phyloP scores from a whole-genome alignment of 192 early-diverging fungal genomes.

The Umbelopsis ramanniana region DNA sequence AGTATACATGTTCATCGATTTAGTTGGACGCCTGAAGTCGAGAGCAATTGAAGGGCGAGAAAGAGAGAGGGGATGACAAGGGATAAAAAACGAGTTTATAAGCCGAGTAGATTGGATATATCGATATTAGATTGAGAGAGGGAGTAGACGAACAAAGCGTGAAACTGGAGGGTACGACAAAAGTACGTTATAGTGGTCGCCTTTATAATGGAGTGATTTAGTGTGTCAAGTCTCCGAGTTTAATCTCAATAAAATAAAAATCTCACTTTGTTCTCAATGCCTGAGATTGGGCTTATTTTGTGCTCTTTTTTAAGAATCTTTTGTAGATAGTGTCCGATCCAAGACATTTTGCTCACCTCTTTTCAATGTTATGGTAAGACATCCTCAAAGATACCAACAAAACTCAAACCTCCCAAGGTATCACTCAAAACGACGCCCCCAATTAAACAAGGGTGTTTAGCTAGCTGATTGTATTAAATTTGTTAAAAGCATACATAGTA shows the following conservation, averaged over 20 bases:
- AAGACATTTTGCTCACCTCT: neutral
- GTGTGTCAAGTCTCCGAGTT: constrained; percentile 13
- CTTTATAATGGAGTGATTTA: constrained; percentile 14
- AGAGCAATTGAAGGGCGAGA: neutral
- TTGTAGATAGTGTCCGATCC: no score
- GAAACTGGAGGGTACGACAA: neutral
- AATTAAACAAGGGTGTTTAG: no score
- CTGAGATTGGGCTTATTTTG: no score
- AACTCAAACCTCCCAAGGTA: no score
- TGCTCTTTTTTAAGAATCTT: no score
- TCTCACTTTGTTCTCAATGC: neutral
- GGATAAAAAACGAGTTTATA: neutral
- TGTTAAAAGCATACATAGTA: no score
- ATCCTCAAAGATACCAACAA: no score
- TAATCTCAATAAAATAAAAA: neutral
- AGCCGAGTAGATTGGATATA: neutral
- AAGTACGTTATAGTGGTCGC: neutral
- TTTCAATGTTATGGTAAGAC: neutral
- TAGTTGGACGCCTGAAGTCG: neutral
- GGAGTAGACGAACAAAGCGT: neutral
- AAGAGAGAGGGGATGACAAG: neutral
- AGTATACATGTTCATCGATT: neutral
- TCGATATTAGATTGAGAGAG: neutral
- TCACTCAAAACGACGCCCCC: no score
- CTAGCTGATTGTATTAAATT: no score